Base-by-base conservation (phyloP, 768 basidiomycete species). In the Exsudoporus frostii region DNA sequence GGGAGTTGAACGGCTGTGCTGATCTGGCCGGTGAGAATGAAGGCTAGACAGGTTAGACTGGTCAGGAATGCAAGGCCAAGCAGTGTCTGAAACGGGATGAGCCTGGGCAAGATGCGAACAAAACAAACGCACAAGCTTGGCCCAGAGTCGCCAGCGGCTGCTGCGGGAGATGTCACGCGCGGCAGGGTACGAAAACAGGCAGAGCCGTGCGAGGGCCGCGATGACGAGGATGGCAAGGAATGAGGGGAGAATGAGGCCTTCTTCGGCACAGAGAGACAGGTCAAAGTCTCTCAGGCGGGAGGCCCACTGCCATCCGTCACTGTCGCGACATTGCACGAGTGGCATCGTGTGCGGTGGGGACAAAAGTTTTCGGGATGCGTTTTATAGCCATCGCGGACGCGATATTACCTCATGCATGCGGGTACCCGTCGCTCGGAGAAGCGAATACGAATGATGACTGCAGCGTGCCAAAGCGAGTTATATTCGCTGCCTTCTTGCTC, bases 181-280 rank as follows among this genome's bases (percentile, higher is more conserved):
- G 30, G 54, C 69, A 42, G 11, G 54, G 47, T 36, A 64, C 39
- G 44, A 53, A 64, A 62, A 19, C 76, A 61, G 10, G 27, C 68
- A 66, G 20, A 76, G 70, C 29, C 73, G 74, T 39, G 73, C 47
- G n/a, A 79, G 63, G 5, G 75, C 70, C 7, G 74, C 55, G 49
- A 83, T 29, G 29, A 82, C 49, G 47, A 86, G 65, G 10, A 75
- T 33, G 2, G 72, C 72, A 46, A 87, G 73, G 0, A 86, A 60
- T 5, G 73, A 54, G 0, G 88, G 76, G 2, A 92, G 67, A 0
- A 94, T 29, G 39, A 86, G 62, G 13, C 83, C 86, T 57, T 92
- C 86, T 60, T 95, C 87, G 57, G 87, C 90, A 66, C 93, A 96
- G 13, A 82, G 79, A 1, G 92, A 90, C 9, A 85, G 57, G 66